Conservation (phyloP, 2,329 filamentous ascomycete genomes). For the Verticillium dahliae region DNA sequence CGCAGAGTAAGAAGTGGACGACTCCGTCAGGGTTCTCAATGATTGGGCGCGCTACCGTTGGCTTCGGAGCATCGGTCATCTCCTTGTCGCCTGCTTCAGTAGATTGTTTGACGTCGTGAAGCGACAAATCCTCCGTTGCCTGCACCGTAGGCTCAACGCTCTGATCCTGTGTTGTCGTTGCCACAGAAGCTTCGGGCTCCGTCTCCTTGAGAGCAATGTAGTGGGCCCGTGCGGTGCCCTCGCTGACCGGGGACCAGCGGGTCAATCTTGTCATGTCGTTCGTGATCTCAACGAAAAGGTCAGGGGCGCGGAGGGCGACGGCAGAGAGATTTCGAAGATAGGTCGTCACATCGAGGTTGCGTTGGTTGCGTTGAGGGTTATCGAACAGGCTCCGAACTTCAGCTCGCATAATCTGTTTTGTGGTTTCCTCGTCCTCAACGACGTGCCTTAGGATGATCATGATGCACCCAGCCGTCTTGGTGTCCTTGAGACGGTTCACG, state of each 20-base stretch:
- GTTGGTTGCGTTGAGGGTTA: constrained; percentile 37
- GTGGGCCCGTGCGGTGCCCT: constrained; percentile 24
- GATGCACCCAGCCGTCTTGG: constrained; percentile 52
- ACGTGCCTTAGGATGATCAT: constrained; percentile 88
- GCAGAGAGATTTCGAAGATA: constrained; percentile 76
- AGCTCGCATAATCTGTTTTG: constrained; percentile 85
- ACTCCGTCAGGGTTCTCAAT: constrained; percentile 93
- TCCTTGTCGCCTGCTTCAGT: constrained; percentile 55
- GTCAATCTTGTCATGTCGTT: constrained; percentile 76
- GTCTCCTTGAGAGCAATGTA: constrained; percentile 34
- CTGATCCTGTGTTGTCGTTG: not conserved
- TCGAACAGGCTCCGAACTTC: constrained; percentile 81
- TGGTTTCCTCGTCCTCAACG: constrained; percentile 84
- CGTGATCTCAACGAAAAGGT: constrained; percentile 80
- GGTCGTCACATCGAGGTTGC: constrained; percentile 60
- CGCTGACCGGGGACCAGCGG: constrained; percentile 44
- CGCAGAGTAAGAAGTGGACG: constrained; percentile 88
- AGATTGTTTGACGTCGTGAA: constrained; percentile 50
- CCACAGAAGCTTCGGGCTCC: constrained; percentile 10
- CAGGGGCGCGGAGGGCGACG: constrained; percentile 72
- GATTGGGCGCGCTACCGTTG: constrained; percentile 65
- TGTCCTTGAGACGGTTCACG: constrained; percentile 62
- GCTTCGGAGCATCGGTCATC: constrained; percentile 59
- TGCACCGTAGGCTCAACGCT: constrained; percentile 35
- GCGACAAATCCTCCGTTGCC: constrained; percentile 38